These are phyloP conservation scores for Ajuga chamaepitys DNA, from an alignment of 257 asterid genomes.

Conservation along the genomic window DNA sequence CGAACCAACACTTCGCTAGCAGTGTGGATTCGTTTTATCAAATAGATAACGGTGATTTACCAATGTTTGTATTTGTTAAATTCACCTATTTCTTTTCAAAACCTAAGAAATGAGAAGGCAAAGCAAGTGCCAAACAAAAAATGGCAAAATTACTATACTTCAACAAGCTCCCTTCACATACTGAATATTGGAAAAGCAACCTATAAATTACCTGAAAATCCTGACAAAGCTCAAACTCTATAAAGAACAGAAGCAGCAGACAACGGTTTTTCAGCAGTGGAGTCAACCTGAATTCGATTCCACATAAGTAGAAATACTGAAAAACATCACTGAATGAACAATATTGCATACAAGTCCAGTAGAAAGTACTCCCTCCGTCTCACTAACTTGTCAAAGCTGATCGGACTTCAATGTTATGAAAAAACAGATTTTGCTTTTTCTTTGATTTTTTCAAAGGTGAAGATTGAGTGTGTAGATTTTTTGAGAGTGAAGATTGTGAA, in stretches of 20 bases:
- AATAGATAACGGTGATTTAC: no score
- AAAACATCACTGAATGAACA: background rate
- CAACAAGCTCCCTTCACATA: background rate
- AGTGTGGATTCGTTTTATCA: no score
- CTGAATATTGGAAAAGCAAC: background rate
- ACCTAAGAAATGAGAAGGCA: background rate
- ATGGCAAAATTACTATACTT: background rate
- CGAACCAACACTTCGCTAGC: no score
- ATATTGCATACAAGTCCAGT: background rate
- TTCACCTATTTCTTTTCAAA: background rate
- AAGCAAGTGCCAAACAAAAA: background rate
- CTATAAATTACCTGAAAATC: slow-evolving; percentile 50
- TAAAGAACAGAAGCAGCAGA: slow-evolving; percentile 38
- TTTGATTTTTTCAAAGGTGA: no score
- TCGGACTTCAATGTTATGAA: no score
- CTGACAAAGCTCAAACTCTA: slow-evolving; percentile 54
- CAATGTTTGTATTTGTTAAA: background rate
- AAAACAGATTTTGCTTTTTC: no score
- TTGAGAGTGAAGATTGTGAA: no score
- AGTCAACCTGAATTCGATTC: slow-evolving; percentile 51
- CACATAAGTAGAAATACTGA: background rate
- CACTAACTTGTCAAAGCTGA: no score
- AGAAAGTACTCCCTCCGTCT: slow-evolving; percentile 11
- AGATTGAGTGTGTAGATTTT: no score
- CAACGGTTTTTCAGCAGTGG: slow-evolving; percentile 40